A percentile compares a stretch with the other conserved stretches of the same genome.
Evolutionary conservation across 805 yeast genomes (phyloP).

Genomic region (Hanseniaspora vineae): DNA sequence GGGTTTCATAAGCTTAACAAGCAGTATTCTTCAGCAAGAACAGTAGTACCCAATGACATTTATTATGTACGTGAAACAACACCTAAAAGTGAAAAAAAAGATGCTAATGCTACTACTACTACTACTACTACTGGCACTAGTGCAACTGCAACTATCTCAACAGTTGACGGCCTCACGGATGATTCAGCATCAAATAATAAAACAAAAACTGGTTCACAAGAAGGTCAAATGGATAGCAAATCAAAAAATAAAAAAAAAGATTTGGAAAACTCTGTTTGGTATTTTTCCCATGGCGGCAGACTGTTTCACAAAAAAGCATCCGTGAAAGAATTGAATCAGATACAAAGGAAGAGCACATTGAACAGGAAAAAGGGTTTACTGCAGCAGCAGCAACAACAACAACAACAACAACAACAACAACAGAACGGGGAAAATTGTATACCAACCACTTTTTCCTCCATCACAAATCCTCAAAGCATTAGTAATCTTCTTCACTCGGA

Average conservation of each 20-base stretch:
- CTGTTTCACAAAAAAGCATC: conserved; percentile 14
- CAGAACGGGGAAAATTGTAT: no score
- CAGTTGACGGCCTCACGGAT: no score
- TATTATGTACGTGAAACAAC: no score
- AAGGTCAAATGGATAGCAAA: conserved; percentile 24
- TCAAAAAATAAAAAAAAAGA: conserved; percentile 3
- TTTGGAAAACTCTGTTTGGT: conserved; percentile 15
- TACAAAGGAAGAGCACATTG: conserved; percentile 21
- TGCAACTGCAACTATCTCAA: no score
- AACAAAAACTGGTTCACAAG: no score
- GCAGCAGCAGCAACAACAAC: background rate
- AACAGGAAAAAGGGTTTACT: conserved; percentile 14
- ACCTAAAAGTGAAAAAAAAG: no score
- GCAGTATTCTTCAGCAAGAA: background rate
- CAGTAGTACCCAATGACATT: background rate
- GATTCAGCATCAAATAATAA: conserved; percentile 20
- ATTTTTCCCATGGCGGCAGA: conserved; percentile 21
- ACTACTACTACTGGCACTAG: no score
- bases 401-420: background rate
- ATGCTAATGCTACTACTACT: no score
- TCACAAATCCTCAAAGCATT: background rate
- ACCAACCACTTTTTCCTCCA: no score
- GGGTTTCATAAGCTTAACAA: conserved; percentile 70
- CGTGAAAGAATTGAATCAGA: conserved; percentile 13
- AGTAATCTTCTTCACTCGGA: no score